Evolutionary conservation across 2,329 filamentous ascomycete species (phyloP), one percentile per base, ranked within the genome.

Genomic region (Stenocarpella maydis): DNA sequence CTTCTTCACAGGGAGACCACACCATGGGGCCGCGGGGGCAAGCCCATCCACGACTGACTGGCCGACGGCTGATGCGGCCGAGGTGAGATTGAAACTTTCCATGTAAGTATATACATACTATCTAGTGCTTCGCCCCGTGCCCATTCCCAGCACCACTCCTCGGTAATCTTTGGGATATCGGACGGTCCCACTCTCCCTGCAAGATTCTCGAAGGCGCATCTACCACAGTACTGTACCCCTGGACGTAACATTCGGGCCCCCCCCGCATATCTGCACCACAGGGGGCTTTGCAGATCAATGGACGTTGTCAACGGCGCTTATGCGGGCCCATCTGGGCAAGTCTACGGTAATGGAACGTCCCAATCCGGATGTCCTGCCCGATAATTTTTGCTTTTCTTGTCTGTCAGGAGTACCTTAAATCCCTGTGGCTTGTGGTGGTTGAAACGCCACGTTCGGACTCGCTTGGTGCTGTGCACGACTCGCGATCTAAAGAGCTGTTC

Each of bases 61-160:
- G 45, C 45, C 39, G 10, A 45, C 55, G 24, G 55, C 55, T 60
- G 55, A 15, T 60, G 55, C 39, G 55, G 55, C 55, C 55, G 26
- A 45, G 39, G 55, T 60, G 39, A 60, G 39, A 60, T 45, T 43
- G 54, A 43, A 45, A 45, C 55, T 45, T 45, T 45, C 24, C 39
- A 19, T 4, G 17, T 31, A 37, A 43, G 43, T 28, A n/a, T 37
- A 43, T n/a, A n/a, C n/a, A n/a, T n/a, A n/a, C n/a, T n/a, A n/a
- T n/a, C 54, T 39, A 60, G 24, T 58, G 55, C 39, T 60, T 60
- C 55, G 24, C 45, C 55, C 55, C 55, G 55, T 39, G 31, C 45
- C 21, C 34, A 19, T 31, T 60, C 55, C 55, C 55, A 39, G 39
- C n/a, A 45, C 55, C 55, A 60, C 8, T 19, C 54, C 21, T 26